Conservation (phyloP, 192 early-diverging fungal genomes). For the Backusella circina region DNA sequence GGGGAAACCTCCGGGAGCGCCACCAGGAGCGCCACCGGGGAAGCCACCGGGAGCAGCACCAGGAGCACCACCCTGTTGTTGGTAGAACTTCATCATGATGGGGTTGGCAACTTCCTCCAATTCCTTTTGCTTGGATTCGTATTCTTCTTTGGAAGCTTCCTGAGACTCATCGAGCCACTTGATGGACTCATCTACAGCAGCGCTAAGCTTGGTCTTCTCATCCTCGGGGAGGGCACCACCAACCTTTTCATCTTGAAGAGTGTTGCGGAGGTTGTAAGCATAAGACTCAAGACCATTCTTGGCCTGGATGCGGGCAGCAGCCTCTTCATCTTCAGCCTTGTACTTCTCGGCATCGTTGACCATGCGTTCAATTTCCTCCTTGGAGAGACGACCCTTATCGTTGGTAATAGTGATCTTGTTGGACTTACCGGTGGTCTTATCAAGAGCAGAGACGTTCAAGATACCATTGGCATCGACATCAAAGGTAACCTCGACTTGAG, state of each 20-base stretch:
- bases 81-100: conserved; percentile 97
- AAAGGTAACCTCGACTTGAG: conserved; percentile 96
- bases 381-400: conserved; percentile 92
- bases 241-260: conserved; percentile 83
- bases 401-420: conserved; percentile 99
- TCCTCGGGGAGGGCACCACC: conserved; percentile 73
- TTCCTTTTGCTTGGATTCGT: conserved; percentile 91
- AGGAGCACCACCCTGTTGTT: conserved; percentile 76
- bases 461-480: conserved; percentile 98
- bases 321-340: conserved; percentile 90
- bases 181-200: conserved; percentile 87
- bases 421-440: conserved; percentile 91
- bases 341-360: conserved; percentile 87
- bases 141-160: conserved; percentile 98
- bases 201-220: conserved; percentile 87
- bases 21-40: conserved; percentile 57
- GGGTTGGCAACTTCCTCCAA: conserved; percentile 93
- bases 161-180: conserved; percentile 92
- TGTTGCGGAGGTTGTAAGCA: conserved; percentile 97
- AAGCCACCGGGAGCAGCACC: conserved; percentile 76
- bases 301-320: conserved; percentile 84
- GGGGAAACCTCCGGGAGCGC: conserved; percentile 33
- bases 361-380: conserved; percentile 98
- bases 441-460: conserved; percentile 90
- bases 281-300: conserved; percentile 97